Conservation (phyloP, 2,329 filamentous ascomycete species). For the Aspergillus sp. region DNA sequence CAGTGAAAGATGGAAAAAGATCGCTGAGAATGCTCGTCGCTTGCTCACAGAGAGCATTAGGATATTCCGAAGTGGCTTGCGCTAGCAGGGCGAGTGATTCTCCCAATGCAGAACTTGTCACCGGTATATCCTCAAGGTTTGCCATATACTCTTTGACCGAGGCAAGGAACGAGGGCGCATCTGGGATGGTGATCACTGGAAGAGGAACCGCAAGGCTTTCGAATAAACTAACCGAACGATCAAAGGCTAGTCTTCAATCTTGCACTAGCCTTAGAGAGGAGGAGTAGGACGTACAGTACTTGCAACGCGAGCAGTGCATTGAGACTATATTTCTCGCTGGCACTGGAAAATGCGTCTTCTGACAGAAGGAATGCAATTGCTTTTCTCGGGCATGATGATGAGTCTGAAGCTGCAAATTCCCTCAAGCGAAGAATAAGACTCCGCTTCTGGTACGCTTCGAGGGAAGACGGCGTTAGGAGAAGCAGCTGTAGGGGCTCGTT, state of each 20-base stretch:
- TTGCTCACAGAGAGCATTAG: slow-evolving; percentile 30
- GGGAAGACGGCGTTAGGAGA: slow-evolving; percentile 25
- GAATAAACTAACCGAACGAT: slow-evolving; percentile 22
- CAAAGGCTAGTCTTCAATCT: background rate
- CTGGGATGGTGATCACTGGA: slow-evolving; percentile 41
- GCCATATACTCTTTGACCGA: slow-evolving; percentile 37
- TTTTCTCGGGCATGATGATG: slow-evolving; percentile 9
- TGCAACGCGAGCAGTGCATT: slow-evolving; percentile 30
- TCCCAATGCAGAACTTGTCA: slow-evolving; percentile 3
- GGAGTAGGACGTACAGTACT: slow-evolving; percentile 26
- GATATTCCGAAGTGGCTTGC: slow-evolving; percentile 23
- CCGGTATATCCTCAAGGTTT: slow-evolving; percentile 37
- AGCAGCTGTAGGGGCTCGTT: slow-evolving; percentile 23
- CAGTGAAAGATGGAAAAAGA: slow-evolving; percentile 31
- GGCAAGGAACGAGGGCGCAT: slow-evolving; percentile 25
- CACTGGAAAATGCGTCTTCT: slow-evolving; percentile 25
- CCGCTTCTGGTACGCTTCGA: slow-evolving; percentile 23
- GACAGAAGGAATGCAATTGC: slow-evolving; percentile 31
- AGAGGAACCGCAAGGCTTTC: slow-evolving; percentile 26
- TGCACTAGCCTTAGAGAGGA: background rate
- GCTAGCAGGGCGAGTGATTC: slow-evolving; percentile 29
- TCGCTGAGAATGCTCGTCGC: slow-evolving; percentile 38
- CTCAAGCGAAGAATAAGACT: slow-evolving; percentile 25
- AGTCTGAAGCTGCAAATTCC: slow-evolving; percentile 15
- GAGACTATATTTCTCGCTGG: slow-evolving; percentile 25